phyloP scores from a whole-genome alignment of 108 stramenopile species.

The Phaeodactylum tricornutum region DNA sequence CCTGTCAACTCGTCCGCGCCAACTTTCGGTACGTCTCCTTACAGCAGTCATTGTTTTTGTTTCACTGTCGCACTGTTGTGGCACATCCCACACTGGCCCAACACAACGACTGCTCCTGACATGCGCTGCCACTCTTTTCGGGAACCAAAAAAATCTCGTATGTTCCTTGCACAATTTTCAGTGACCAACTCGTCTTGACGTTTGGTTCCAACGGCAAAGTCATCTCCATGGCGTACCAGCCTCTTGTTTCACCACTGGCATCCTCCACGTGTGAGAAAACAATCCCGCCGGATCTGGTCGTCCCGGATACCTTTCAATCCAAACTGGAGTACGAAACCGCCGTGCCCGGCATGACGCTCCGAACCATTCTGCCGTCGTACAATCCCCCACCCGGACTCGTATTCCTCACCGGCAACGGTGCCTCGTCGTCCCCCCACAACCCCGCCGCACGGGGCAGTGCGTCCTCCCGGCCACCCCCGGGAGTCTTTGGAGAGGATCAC shows the following conservation, averaged over 20 bases:
- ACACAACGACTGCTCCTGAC: not conserved
- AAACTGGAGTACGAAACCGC: constrained; percentile 43
- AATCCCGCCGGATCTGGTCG: constrained; percentile 17
- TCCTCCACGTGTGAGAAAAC: constrained; percentile 43
- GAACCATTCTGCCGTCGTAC: constrained; percentile 33
- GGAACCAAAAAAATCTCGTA: not conserved
- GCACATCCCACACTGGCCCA: not conserved
- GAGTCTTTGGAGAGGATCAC: constrained; percentile 10
- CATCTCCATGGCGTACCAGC: constrained; percentile 55
- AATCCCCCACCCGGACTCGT: constrained; percentile 66
- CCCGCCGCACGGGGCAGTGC: not conserved
- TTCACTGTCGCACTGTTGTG: not conserved
- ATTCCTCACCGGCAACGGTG: constrained; percentile 27
- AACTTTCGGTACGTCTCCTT: constrained; percentile 31
- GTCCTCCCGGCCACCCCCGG: constrained; percentile 6
- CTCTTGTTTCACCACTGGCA: constrained; percentile 71
- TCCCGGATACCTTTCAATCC: constrained; percentile 41
- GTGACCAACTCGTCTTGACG: constrained; percentile 61
- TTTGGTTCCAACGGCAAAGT: constrained; percentile 40
- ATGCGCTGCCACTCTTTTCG: not conserved
- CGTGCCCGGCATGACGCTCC: constrained; percentile 58
- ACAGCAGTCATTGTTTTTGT: not conserved
- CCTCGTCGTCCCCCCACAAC: constrained; percentile 19
- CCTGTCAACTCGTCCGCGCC: constrained; percentile 38
- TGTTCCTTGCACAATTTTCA: not conserved